A percentile compares a stretch with the other conserved stretches of the same genome.
phyloP scores from a whole-genome alignment of 192 early-diverging fungal species.

The Backusella circina region DNA sequence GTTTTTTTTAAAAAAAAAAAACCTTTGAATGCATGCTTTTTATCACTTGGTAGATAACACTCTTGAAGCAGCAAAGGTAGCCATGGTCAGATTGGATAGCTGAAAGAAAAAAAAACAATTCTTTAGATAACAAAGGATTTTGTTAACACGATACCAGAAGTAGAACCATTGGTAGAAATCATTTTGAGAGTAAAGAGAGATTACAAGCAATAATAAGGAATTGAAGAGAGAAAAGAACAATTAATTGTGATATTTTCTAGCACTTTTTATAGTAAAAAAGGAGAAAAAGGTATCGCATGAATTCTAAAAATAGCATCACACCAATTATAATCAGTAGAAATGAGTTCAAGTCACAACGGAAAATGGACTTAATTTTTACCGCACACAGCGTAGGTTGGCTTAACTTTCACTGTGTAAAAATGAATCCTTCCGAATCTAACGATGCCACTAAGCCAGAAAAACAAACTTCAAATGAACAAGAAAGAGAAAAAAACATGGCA shows the following conservation, averaged over 20 bases:
- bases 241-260: background rate
- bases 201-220: background rate
- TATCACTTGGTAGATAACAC: background rate
- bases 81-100: background rate
- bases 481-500: constrained; percentile 38
- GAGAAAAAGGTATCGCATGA: background rate
- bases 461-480: background rate
- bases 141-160: background rate
- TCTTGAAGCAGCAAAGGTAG: background rate
- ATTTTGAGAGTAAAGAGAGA: background rate
- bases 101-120: background rate
- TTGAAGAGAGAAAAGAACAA: background rate
- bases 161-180: background rate
- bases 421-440: background rate
- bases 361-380: background rate
- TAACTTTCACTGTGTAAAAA: background rate
- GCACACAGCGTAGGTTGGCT: background rate
- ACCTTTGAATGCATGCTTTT: background rate
- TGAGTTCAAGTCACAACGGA: background rate
- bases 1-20: background rate
- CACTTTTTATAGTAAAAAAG: background rate
- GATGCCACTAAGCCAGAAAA: background rate
- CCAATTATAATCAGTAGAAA: background rate
- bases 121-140: background rate
- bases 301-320: background rate